Conservation (phyloP, 2,329 filamentous ascomycete genomes). For the Paradendryphiella salina region DNA sequence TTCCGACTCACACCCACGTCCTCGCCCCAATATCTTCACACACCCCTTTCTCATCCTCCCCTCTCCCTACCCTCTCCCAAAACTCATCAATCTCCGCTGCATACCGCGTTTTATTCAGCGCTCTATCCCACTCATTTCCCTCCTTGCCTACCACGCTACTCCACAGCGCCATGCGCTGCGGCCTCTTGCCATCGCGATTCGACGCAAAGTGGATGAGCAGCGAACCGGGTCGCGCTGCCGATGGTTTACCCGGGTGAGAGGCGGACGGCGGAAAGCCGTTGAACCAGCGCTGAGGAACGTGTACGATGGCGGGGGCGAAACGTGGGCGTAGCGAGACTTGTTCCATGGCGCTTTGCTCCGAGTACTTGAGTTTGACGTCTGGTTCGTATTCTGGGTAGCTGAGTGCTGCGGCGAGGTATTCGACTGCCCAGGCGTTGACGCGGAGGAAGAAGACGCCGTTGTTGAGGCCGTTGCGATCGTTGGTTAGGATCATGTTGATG, state of each 20-base stretch:
- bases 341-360: slow-evolving; percentile 10
- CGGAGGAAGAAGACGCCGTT: slow-evolving; percentile 46
- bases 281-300: slow-evolving; percentile 10
- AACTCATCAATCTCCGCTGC: slow-evolving; percentile 1
- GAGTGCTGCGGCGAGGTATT: slow-evolving; percentile 44
- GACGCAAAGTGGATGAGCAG: slow-evolving; percentile 8
- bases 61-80: background rate
- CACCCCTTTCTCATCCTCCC: background rate
- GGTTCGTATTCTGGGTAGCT: slow-evolving; percentile 4
- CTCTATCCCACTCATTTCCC: background rate
- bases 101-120: slow-evolving; percentile 2
- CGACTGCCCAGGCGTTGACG: slow-evolving; percentile 45
- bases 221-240: background rate
- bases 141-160: background rate
- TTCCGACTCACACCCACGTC: background rate
- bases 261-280: slow-evolving; percentile 4
- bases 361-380: slow-evolving; percentile 7
- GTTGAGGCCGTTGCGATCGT: slow-evolving; percentile 50
- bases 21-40: slow-evolving; percentile 1
- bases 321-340: background rate
- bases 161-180: slow-evolving; percentile 9
- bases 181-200: slow-evolving; percentile 9
- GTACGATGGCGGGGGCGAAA: background rate
- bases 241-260: background rate
- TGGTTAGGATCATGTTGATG: slow-evolving; percentile 41